Conservation (phyloP, 1,284 basidiomycete genomes). For the Filobasidium uniguttulatum region DNA sequence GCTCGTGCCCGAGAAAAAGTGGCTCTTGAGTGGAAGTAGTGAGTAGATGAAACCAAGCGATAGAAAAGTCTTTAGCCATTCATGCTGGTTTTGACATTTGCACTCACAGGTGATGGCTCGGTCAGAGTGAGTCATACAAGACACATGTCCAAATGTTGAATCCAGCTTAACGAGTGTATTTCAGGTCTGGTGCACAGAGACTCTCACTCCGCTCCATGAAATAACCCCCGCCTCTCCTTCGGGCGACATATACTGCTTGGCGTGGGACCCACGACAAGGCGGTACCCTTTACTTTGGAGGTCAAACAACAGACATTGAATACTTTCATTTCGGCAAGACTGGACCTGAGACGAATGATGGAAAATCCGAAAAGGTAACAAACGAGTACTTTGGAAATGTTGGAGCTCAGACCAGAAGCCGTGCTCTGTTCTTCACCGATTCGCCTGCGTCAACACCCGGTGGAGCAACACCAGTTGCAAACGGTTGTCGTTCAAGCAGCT, state of each 20-base stretch:
- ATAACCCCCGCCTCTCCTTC: conserved; percentile 70
- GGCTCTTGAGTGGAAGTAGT: conserved; percentile 63
- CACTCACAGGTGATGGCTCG: conserved; percentile 58
- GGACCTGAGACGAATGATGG: background rate
- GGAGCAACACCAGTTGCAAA: too few relatives aligned
- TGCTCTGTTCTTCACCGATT: too few relatives aligned
- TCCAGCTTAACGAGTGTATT: conserved; percentile 14
- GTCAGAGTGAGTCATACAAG: conserved; percentile 48
- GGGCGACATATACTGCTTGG: conserved; percentile 80
- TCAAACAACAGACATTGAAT: conserved; percentile 79
- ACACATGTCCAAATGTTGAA: conserved; percentile 7
- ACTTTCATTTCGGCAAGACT: conserved; percentile 49
- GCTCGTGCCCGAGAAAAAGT: conserved; percentile 57
- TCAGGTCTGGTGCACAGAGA: conserved; percentile 71
- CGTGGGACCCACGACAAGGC: conserved; percentile 53
- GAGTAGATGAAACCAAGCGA: conserved; percentile 12
- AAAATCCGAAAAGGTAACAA: background rate
- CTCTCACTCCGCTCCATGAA: conserved; percentile 57
- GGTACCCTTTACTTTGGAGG: conserved; percentile 75
- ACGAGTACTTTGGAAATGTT: too few relatives aligned
- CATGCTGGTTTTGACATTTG: background rate
- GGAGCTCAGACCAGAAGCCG: too few relatives aligned
- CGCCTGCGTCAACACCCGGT: too few relatives aligned
- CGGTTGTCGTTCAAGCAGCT: too few relatives aligned
- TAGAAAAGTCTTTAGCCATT: background rate